Base-by-base conservation (phyloP, 2,329 filamentous ascomycete species). In the Aspergillus sp. region DNA sequence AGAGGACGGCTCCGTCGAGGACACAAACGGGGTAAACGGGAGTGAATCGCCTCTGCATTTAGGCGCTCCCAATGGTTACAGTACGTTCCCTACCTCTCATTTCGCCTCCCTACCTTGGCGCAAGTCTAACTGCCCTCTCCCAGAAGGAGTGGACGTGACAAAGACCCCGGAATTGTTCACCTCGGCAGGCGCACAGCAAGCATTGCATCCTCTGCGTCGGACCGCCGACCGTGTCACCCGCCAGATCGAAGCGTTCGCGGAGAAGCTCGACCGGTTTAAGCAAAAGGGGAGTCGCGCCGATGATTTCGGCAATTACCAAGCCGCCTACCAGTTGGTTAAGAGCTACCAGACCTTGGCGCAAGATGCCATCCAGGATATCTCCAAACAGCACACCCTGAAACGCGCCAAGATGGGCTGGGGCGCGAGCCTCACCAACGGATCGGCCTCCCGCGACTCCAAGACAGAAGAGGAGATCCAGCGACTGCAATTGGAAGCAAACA, bases 191-290 rank as follows among this genome's bases (percentile, higher is more conserved):
- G 72, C 79, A 17, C 73, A 75, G 49, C 74, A 82, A 61, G 76
- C 79, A 30, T 70, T 86, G 26, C 79, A 82, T 59, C 83, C 83
- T 16, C 73, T 88, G 58, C 82, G 83, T 67, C 79, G 82, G 58
- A 83, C 85, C 60, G 84, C 84, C 54, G 82, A 89, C 59, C 80
- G 82, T 41, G 84, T 89, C 30, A 88, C 88, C 47, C 84, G 86
- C 56, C 90, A 96, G 71, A 89, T 95, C 53, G 90, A 96, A 73
- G 81, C 84, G 42, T 96, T 96, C 67, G 91, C 92, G 35, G 87
- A 88, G 66, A 83, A 84, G 47, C 80, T 96, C 19, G 92, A 96
- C 73, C 81, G 84, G 50, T 93, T 91, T 70, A 80, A 76, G 73
- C 85, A 64, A 61, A 79, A 69, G 62, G 76, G 63, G 64, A 76